Evolutionary conservation across 331 rosid genomes (phyloP).

Genomic region (Dryas integrifolia): DNA sequence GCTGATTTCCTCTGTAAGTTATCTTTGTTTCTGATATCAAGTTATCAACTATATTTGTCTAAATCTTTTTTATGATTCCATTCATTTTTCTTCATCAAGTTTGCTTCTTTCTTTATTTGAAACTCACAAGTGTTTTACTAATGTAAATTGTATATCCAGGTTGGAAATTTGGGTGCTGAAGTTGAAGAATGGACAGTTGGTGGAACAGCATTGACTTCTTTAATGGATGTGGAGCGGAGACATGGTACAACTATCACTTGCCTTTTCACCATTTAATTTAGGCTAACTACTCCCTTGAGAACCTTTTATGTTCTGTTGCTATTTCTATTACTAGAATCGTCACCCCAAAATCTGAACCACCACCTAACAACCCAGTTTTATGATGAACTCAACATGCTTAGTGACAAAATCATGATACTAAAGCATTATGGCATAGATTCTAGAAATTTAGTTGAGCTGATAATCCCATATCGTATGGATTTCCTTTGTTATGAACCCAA

Average conservation of each 20-base stretch:
- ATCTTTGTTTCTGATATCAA: not conserved
- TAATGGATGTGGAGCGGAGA: slow-evolving; percentile 31
- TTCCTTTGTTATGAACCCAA: not conserved
- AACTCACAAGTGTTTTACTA: not conserved
- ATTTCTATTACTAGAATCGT: not conserved
- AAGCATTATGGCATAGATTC: not conserved
- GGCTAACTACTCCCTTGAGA: not conserved
- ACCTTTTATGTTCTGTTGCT: not conserved
- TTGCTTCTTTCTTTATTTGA: not conserved
- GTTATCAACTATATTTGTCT: not conserved
- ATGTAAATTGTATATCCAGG: slow-evolving; percentile 8
- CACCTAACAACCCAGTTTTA: not conserved
- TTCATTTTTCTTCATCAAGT: not conserved
- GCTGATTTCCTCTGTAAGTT: slow-evolving; percentile 23
- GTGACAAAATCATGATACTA: not conserved
- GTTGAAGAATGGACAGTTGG: slow-evolving; percentile 31
- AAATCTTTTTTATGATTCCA: not conserved
- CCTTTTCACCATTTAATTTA: not conserved
- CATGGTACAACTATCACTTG: slow-evolving; percentile 2
- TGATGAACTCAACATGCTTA: not conserved
- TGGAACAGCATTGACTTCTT: slow-evolving; percentile 24
- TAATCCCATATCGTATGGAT: not conserved
- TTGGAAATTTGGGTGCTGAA: slow-evolving; percentile 26
- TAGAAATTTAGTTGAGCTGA: not conserved
- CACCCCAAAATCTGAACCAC: not conserved